A percentile compares a stretch with the other conserved stretches of the same genome.
These are phyloP conservation scores for Juncus inflexus DNA, from an alignment of 176 grass and related monocot genomes.

Conservation along the genomic window DNA sequence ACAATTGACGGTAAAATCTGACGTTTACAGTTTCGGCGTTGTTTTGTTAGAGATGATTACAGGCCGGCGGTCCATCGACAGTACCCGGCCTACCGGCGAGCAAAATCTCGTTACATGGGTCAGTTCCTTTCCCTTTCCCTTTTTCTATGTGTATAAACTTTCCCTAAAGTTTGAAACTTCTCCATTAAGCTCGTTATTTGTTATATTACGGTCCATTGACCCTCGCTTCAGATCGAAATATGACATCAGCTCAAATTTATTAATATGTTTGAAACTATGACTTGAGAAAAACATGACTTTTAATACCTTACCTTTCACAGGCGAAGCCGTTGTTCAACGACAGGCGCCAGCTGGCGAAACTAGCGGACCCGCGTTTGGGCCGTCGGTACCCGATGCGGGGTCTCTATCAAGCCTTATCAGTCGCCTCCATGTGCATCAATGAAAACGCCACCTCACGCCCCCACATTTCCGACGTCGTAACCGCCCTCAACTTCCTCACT, in stretches of 20 bases:
- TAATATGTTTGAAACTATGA: neutral
- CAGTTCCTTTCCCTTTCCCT: slow-evolving; percentile 22
- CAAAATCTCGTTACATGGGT: slow-evolving; percentile 94
- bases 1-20: slow-evolving; percentile 74
- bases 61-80: slow-evolving; percentile 69
- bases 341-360: slow-evolving; percentile 59
- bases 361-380: slow-evolving; percentile 66
- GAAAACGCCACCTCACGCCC: slow-evolving; percentile 66
- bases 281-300: neutral
- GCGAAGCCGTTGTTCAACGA: slow-evolving; percentile 80
- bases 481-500: slow-evolving; percentile 70
- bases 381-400: slow-evolving; percentile 66
- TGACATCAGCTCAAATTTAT: neutral
- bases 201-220: neutral
- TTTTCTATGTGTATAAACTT: neutral
- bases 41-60: slow-evolving; percentile 92
- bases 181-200: neutral
- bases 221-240: neutral
- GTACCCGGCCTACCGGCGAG: slow-evolving; percentile 41
- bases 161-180: too few species aligned
- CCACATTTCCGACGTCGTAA: slow-evolving; percentile 68
- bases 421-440: slow-evolving; percentile 95
- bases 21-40: slow-evolving; percentile 86
- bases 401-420: slow-evolving; percentile 67
- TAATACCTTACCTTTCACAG: slow-evolving; percentile 25